phyloP scores from a whole-genome alignment of 23 red algal species.

The Porphyridium purpureum region DNA sequence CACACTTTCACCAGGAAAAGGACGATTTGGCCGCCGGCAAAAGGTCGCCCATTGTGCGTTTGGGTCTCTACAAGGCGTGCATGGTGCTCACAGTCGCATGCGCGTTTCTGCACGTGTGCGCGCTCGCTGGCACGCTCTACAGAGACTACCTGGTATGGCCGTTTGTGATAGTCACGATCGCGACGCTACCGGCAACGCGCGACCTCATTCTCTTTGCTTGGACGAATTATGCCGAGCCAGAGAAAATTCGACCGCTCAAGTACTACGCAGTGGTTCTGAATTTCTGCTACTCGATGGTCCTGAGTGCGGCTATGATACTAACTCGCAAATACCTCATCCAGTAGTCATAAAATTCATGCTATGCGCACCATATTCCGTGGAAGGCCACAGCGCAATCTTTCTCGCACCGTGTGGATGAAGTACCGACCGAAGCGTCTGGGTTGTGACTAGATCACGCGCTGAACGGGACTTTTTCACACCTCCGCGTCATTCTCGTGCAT shows the following conservation, averaged over 20 bases:
- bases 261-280: conserved; percentile 53
- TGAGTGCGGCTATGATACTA: too few species aligned
- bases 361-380: too few species aligned
- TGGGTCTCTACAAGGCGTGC: conserved; percentile 14
- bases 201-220: conserved; percentile 19
- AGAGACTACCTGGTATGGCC: conserved; percentile 1
- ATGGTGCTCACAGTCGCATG: conserved; percentile 2
- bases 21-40: conserved; percentile 45
- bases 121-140: conserved; percentile 2
- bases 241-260: conserved; percentile 19
- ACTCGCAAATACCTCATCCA: too few species aligned
- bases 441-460: too few species aligned
- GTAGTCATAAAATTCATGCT: too few species aligned
- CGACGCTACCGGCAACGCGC: conserved; percentile 6
- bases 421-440: too few species aligned
- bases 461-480: too few species aligned
- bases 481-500: too few species aligned
- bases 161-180: conserved; percentile 6
- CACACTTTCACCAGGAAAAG: conserved; percentile 48
- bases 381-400: too few species aligned
- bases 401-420: too few species aligned
- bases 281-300: too few species aligned
- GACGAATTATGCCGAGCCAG: conserved; percentile 14
- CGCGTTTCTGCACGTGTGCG: too few species aligned
- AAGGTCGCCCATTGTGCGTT: conserved; percentile 35